phyloP scores from a whole-genome alignment of 805 yeast species.

The Ogataea populi-albae region DNA sequence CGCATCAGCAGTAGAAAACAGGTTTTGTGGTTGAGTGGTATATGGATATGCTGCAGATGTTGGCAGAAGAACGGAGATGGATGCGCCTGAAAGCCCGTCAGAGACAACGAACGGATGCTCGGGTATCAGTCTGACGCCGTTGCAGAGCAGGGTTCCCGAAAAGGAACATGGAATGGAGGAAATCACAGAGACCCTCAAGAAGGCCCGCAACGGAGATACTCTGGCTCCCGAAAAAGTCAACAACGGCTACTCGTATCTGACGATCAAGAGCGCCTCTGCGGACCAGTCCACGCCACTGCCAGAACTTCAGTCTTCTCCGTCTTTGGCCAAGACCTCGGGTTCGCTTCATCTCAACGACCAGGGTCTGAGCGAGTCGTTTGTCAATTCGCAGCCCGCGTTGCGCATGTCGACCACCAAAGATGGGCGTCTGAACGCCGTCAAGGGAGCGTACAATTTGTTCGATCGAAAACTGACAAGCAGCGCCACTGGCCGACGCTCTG shows the following conservation, averaged over 20 bases:
- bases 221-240: conserved; percentile 26
- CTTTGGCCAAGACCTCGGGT: conserved; percentile 6
- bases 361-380: conserved; percentile 22
- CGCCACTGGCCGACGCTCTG: neutral
- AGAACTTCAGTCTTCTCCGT: conserved; percentile 4
- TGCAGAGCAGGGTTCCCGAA: neutral
- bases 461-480: conserved; percentile 19
- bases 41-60: too few relatives aligned
- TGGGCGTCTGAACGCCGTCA: conserved; percentile 27
- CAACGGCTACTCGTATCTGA: conserved; percentile 18
- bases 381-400: conserved; percentile 24
- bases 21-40: too few relatives aligned
- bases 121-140: conserved; percentile 19
- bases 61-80: too few relatives aligned
- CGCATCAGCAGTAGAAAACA: too few relatives aligned
- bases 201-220: conserved; percentile 26
- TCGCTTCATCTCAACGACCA: conserved; percentile 4
- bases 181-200: conserved; percentile 24
- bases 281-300: conserved; percentile 13
- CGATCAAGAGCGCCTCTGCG: conserved; percentile 7
- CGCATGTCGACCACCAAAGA: conserved; percentile 17
- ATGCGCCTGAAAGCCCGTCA: too few relatives aligned
- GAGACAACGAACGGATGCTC: too few relatives aligned
- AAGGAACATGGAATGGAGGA: conserved; percentile 8
- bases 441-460: conserved; percentile 31